phyloP scores from a whole-genome alignment of 306 rosid species.

The Fragaria iinumae region DNA sequence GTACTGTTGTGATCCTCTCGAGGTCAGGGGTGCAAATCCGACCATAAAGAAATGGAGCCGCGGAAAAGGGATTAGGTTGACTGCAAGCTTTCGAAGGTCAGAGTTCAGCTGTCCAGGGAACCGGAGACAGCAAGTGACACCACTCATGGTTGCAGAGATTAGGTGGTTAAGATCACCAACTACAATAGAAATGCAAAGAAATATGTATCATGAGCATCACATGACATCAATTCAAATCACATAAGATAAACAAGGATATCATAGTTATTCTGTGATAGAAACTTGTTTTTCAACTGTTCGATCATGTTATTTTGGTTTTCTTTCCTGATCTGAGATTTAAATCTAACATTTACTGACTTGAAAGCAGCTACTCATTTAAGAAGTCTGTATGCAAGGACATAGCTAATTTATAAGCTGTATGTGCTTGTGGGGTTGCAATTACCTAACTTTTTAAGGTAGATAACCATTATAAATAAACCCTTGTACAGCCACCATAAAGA shows the following conservation, averaged over 20 bases:
- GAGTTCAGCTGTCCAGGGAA: constrained; percentile 89
- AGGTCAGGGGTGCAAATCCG: constrained; percentile 83
- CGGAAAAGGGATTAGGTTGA: constrained; percentile 85
- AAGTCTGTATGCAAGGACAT: not conserved
- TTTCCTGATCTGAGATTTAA: not conserved
- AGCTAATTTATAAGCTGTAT: not conserved
- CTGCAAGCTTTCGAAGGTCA: constrained; percentile 72
- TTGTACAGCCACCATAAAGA: constrained; percentile 20
- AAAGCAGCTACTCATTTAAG: not conserved
- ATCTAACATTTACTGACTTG: not conserved
- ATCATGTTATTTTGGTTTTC: not conserved
- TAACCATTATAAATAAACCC: not conserved
- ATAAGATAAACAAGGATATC: not conserved
- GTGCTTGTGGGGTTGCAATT: not conserved
- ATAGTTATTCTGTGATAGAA: not conserved
- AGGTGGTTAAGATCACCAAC: constrained; percentile 90
- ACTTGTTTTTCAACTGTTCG: not conserved
- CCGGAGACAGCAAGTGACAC: constrained; percentile 82
- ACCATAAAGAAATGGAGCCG: constrained; percentile 91
- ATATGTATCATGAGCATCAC: not conserved
- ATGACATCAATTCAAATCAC: not conserved
- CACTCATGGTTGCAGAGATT: constrained; percentile 86
- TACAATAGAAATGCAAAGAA: constrained; percentile 24
- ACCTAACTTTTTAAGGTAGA: not conserved
- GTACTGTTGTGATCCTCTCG: constrained; percentile 91